phyloP scores from a whole-genome alignment of 2,329 filamentous ascomycete genomes.

The Raffaelea ambrosiae region DNA sequence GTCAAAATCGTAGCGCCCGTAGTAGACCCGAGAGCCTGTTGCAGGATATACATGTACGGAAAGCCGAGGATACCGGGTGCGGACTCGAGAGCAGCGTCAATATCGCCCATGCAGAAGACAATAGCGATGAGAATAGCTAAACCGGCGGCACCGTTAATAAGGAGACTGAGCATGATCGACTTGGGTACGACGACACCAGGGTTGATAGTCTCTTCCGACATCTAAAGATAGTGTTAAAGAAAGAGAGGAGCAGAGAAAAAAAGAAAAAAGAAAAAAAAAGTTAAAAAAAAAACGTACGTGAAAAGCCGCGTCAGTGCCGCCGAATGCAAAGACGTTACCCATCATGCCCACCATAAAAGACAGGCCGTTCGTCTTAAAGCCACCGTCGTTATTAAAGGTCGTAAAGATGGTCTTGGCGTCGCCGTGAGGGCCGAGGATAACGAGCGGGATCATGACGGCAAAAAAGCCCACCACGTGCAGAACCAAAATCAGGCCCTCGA shows the following conservation, averaged over 20 bases:
- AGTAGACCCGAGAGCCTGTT: slow-evolving; percentile 37
- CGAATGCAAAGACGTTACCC: slow-evolving; percentile 26
- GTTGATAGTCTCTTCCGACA: slow-evolving; percentile 30
- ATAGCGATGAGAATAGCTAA: slow-evolving; percentile 29
- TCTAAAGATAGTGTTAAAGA: slow-evolving; percentile 2
- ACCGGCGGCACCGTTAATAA: slow-evolving; percentile 26
- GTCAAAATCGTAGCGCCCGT: slow-evolving; percentile 42
- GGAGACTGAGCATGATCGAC: slow-evolving; percentile 25
- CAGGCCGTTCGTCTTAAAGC: slow-evolving; percentile 34
- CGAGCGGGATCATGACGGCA: slow-evolving; percentile 18
- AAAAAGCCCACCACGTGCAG: slow-evolving; percentile 40
- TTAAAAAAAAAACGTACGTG: slow-evolving; percentile 14
- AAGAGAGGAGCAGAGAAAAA: too few species aligned
- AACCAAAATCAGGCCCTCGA: slow-evolving; percentile 41
- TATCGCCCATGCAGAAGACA: slow-evolving; percentile 25
- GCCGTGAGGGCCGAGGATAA: slow-evolving; percentile 17
- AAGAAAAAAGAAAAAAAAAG: too few species aligned
- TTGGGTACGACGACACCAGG: slow-evolving; percentile 24
- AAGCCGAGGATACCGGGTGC: slow-evolving; percentile 32
- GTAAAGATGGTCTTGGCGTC: slow-evolving; percentile 28
- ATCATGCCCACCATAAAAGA: slow-evolving; percentile 38
- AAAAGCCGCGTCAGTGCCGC: slow-evolving; percentile 25
- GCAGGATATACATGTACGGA: slow-evolving; percentile 52
- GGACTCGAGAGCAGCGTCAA: slow-evolving; percentile 16
- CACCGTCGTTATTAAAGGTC: slow-evolving; percentile 37